A percentile compares a stretch with the other conserved stretches of the same genome.
phyloP scores from a whole-genome alignment of 768 basidiomycete species.

The Fomitopsis serialis region DNA sequence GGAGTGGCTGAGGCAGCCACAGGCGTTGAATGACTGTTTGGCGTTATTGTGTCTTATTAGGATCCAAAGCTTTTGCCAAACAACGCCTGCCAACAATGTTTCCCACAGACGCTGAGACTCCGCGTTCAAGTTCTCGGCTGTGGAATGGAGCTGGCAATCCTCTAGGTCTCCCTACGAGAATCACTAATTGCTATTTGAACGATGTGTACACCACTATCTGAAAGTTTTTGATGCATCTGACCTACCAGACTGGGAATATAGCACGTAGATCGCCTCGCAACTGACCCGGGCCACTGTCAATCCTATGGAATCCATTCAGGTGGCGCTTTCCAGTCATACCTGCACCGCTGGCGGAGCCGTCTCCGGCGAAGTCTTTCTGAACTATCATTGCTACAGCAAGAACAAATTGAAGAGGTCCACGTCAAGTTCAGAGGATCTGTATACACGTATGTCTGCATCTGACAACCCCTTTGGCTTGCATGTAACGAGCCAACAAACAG shows the following conservation, averaged over 20 bases:
- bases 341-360: slow-evolving; percentile 7
- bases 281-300: not conserved
- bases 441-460: slow-evolving; percentile 7
- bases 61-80: slow-evolving; percentile 14
- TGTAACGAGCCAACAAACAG: not conserved
- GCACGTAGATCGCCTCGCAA: not conserved
- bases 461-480: not conserved
- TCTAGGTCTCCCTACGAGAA: too few species aligned
- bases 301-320: not conserved
- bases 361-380: slow-evolving; percentile 9
- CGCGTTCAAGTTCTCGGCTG: too few species aligned
- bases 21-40: not conserved
- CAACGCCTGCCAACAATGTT: slow-evolving; percentile 3
- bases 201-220: too few species aligned
- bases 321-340: not conserved
- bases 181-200: too few species aligned
- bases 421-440: slow-evolving; percentile 12
- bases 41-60: slow-evolving; percentile 1
- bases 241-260: too few species aligned
- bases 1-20: not conserved
- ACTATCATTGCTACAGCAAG: slow-evolving; percentile 8
- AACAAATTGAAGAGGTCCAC: slow-evolving; percentile 11
- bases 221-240: too few species aligned
- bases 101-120: too few species aligned
- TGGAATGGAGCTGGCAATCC: not conserved